phyloP scores from a whole-genome alignment of 1,284 basidiomycete species.

The Cryptococcus maquisensis region DNA sequence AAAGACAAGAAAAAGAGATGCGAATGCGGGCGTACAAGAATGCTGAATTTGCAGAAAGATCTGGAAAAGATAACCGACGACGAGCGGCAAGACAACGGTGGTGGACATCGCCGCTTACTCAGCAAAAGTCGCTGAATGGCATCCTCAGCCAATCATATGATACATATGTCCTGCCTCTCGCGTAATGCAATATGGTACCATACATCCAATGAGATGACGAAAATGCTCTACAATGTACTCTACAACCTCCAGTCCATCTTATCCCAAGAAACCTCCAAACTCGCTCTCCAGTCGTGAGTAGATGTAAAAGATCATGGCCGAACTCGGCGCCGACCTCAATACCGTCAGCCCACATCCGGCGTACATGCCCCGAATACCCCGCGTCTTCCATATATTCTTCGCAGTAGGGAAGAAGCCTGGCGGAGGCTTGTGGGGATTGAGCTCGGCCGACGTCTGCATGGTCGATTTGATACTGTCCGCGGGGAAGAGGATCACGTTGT shows the following conservation, averaged over 20 bases:
- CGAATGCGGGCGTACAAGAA: not conserved
- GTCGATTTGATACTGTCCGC: slow-evolving; percentile 93
- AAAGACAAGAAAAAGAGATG: not conserved
- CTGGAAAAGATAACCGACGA: not conserved
- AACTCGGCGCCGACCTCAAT: slow-evolving; percentile 78
- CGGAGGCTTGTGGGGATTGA: slow-evolving; percentile 57
- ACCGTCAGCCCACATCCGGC: slow-evolving; percentile 94
- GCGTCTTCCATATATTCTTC: slow-evolving; percentile 65
- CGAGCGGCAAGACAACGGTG: not conserved
- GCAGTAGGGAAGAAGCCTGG: slow-evolving; percentile 67
- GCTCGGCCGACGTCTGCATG: slow-evolving; percentile 90
- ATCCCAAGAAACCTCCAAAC: slow-evolving; percentile 34
- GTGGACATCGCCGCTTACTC: slow-evolving; percentile 7
- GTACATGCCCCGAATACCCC: slow-evolving; percentile 82
- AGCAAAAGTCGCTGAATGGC: slow-evolving; percentile 1
- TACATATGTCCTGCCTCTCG: not conserved
- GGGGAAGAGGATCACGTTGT: slow-evolving; percentile 78
- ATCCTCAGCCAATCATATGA: not conserved
- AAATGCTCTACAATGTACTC: slow-evolving; percentile 1
- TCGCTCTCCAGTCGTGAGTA: slow-evolving; percentile 64
- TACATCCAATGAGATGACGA: not conserved
- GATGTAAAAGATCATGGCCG: slow-evolving; percentile 85
- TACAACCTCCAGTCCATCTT: not conserved
- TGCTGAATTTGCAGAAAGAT: not conserved
- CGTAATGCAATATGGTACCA: not conserved